Evolutionary conservation across 345 rosid species (phyloP), one percentile per base, ranked within the genome.

Genomic region (Populus alba): DNA sequence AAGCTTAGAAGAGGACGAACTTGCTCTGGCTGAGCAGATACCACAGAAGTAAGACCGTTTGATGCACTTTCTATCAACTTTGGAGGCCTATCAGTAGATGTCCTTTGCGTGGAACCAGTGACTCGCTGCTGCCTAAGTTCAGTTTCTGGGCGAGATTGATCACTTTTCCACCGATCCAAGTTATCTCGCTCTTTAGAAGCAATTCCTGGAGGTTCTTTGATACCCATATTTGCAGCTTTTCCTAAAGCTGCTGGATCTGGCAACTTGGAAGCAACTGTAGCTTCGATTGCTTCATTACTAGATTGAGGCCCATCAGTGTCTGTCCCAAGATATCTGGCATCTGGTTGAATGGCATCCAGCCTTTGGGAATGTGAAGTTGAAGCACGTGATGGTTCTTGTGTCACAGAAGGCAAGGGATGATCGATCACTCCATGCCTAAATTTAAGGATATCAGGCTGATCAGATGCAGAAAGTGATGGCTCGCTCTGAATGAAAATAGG

Each of bases 1-100:
- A 96, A 90, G 92, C 97, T 96, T 77, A 96, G 94, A 81, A 96
- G 89, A 77, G 99, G 99, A 37, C 97, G 92, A 80, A 96, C 98
- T 87, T 91, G 97, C 76, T 93, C 98, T 53, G 90, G 83, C 66
- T 90, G 94, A 75, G 90, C 61, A 78, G 83, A 82, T 67, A 17
- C 57, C 25, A 84, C 61, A 76, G 85, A 51, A 39, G 91, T 77
- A 83, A 86, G 79, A 68, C 97, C 97, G 83, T 90, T 88, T 63
- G 90, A 88, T 68, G 86, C 78, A 77, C 86, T 85, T 71, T 93
- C 98, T 20, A 85, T 88, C 73, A 85, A 80, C 80, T 91, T 95
- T 71, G 87, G 90, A 73, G 90, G 92, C 86, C 93, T 87, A 65
- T 94, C 99, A 6, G 87, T 87, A 59, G 98, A 92, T 74, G 86